Evolutionary conservation across 495 filamentous ascomycete species (phyloP), one percentile per base, ranked within the genome.

Genomic region (Neurospora tetraspora): DNA sequence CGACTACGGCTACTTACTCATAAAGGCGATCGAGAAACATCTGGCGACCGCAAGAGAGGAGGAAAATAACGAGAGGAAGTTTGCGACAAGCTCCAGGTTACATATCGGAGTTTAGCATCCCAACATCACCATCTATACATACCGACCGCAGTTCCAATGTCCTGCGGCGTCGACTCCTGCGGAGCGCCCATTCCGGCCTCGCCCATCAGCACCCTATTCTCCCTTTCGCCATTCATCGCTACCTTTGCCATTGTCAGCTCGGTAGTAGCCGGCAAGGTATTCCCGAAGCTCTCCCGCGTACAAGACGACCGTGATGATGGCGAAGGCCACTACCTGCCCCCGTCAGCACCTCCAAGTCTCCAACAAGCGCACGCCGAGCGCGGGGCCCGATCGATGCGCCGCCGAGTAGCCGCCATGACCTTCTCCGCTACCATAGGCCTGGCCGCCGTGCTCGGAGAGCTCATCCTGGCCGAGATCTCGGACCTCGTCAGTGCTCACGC

Each of bases 381-480:
- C 75, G 84, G 78, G 69, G 77, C 77, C 71, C 84, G 82, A 73
- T 84, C 80, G 31, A 75, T 77, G n/a, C 80, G 84, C 71, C 82
- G 86, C 69, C 80, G 86, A 53, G 73, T 91, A 36, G 89, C 90
- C 16, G 88, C 86, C 6, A 77, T 85, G 34, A 88, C 90, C 34
- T 94, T 94, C 77, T 88, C 90, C 31, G 86, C 86, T 1, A 94
- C 91, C 2, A 85, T 94, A 53, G 93, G 89, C 27, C 85, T 94
- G 39, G 88, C 92, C 1, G 85, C 89, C 18, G 91, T 94, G 16
- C 83, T 96, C 16, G 91, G 87, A 16, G 91, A 93, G 80, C 78
- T 94, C 68, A 89, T 96, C 27, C 81, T 94, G 16, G 92, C 91
- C 74, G 92, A 96, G 79, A 91, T 96, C 69, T 89, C 89, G n/a